These are phyloP conservation scores for Xylaria digitata DNA, from an alignment of 2,329 filamentous ascomycete species.

Conservation along the genomic window DNA sequence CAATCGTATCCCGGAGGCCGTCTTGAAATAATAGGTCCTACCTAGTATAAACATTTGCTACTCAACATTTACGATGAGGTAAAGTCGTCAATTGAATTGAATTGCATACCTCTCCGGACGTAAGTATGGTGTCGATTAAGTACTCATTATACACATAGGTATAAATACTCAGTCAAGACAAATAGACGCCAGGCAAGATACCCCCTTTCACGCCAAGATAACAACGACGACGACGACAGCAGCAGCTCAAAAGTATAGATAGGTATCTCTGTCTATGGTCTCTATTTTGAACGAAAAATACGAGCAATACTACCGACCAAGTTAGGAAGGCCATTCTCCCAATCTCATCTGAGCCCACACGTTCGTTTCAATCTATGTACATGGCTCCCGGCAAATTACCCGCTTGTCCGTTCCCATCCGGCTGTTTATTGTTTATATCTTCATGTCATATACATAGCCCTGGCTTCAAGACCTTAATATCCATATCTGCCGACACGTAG, in stretches of 20 bases:
- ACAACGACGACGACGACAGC: background rate
- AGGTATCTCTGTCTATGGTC: constrained; percentile 17
- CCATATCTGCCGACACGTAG: constrained; percentile 10
- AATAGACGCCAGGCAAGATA: background rate
- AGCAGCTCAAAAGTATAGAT: background rate
- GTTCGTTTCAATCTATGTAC: background rate
- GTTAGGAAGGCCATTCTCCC: background rate
- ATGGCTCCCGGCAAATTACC: background rate
- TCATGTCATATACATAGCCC: background rate
- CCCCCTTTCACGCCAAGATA: background rate
- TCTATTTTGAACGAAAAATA: constrained; percentile 19
- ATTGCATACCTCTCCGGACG: too few species aligned
- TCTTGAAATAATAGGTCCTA: too few species aligned
- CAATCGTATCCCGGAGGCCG: too few species aligned
- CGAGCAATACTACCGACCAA: background rate
- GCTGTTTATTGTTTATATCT: too few species aligned
- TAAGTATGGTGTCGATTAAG: too few species aligned
- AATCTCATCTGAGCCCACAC: constrained; percentile 5
- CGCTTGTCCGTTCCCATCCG: background rate
- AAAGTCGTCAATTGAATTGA: too few species aligned
- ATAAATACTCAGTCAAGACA: too few species aligned
- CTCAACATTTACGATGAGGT: too few species aligned
- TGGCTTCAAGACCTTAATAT: constrained; percentile 6
- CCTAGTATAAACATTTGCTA: too few species aligned
- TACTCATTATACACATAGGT: background rate